These are phyloP conservation scores for Aspergillus heteromorphus DNA, from an alignment of 495 filamentous ascomycete genomes.

Conservation along the genomic window DNA sequence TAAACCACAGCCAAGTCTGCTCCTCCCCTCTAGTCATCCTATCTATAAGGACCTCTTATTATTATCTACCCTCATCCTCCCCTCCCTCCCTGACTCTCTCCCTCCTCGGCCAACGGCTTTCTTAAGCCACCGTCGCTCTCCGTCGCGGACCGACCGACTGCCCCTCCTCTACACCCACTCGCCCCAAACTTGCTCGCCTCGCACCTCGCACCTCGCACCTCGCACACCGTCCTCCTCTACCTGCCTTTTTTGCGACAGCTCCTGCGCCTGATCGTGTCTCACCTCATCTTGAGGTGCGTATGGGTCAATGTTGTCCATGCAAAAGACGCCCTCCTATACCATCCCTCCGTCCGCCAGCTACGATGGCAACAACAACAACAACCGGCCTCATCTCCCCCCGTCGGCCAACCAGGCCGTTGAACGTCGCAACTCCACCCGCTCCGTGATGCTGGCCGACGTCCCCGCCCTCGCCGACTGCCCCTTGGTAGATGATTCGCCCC, in stretches of 20 bases:
- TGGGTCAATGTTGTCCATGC: slow-evolving; percentile 44
- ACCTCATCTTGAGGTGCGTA: slow-evolving; percentile 9
- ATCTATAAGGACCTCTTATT: slow-evolving; percentile 5
- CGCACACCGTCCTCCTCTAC: not conserved
- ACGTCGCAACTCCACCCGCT: slow-evolving; percentile 16
- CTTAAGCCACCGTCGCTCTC: not conserved
- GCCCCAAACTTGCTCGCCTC: not conserved
- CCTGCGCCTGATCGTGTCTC: not conserved
- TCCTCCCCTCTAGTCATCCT: slow-evolving; percentile 9
- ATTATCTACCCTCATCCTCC: not conserved
- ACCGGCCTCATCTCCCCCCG: slow-evolving; percentile 10
- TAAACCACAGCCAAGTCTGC: slow-evolving; percentile 10
- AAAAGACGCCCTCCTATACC: slow-evolving; percentile 25
- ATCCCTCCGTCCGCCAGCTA: slow-evolving; percentile 14
- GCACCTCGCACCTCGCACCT: not conserved
- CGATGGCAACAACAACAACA: slow-evolving; percentile 9
- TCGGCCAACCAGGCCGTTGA: slow-evolving; percentile 1
- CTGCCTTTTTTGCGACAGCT: not conserved
- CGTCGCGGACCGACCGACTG: not conserved
- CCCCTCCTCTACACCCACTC: not conserved
- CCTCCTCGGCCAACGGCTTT: not conserved
- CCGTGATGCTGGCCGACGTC: slow-evolving; percentile 20
- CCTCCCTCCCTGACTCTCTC: not conserved
- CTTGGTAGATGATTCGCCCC: slow-evolving; percentile 22
- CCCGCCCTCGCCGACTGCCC: slow-evolving; percentile 19